phyloP scores from a whole-genome alignment of 306 rosid genomes.

The Acacia melanoxylon region DNA sequence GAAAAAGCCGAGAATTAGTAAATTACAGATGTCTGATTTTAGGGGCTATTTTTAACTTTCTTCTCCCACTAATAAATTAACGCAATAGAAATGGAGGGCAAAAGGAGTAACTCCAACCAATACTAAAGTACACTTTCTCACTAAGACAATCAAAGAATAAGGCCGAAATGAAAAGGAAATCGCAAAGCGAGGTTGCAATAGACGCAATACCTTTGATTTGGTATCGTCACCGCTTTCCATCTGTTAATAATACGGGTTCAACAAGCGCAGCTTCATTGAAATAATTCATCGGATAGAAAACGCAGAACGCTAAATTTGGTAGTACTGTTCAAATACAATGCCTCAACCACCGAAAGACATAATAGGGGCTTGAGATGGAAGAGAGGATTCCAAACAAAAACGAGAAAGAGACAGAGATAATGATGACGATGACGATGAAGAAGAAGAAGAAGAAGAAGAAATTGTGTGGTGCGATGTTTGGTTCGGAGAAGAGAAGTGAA shows the following conservation, averaged over 20 bases:
- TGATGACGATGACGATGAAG: neutral
- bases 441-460: neutral
- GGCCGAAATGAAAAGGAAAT: neutral
- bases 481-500: slow-evolving; percentile 15
- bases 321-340: neutral
- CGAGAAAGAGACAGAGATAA: neutral
- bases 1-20: neutral
- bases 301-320: neutral
- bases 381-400: neutral
- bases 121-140: too few species aligned
- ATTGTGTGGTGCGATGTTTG: slow-evolving; percentile 29
- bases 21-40: neutral
- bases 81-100: neutral
- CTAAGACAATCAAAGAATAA: too few species aligned
- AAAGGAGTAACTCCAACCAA: neutral
- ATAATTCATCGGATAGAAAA: slow-evolving; percentile 39
- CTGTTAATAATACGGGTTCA: slow-evolving; percentile 28
- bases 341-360: slow-evolving; percentile 14
- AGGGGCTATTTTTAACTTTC: neutral
- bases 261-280: slow-evolving; percentile 18
- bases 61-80: neutral
- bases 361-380: neutral
- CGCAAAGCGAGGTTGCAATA: neutral
- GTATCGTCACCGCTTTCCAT: slow-evolving; percentile 49
- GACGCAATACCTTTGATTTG: slow-evolving; percentile 35